Base-by-base conservation (phyloP, 2,329 filamentous ascomycete species). In the Didymella segeticola region DNA sequence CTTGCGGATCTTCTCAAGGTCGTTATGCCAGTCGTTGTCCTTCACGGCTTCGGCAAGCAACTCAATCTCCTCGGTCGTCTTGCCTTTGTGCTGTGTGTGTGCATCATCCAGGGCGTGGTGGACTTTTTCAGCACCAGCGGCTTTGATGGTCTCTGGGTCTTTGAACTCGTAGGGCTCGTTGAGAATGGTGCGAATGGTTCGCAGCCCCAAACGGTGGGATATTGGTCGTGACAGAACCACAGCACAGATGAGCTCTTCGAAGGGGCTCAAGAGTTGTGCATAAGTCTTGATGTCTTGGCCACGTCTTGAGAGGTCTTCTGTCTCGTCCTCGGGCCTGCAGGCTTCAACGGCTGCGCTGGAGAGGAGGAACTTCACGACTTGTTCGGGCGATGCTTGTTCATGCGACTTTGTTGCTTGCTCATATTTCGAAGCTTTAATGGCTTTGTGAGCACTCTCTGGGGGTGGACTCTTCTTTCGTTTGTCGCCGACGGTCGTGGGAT, bases 171-270 rank as follows among this genome's bases (percentile, higher is more conserved):
- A 78, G 0, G 78, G 78, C 11, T 68, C 59, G 55, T 79, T 80
- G 34, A 80, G 68, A 12, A 38, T 30, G 5, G 43, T 47, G 12
- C 33, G 23, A 12, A 80, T 61, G 2, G 74, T 71, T 11, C 78
- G 68, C 34, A 79, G 66, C 11, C 78, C 78, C 0, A 81, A 70
- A 22, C 66, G 68, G 56, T 80, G 78, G 10, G 73, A 73, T 38
- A 80, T 78, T 0, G 78, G 77, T 8, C 78, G 72, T 9, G 74
- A 78, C 5, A 81, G 68, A 14, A 80, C 66, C 26, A 78, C 68
- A 8, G 78, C 77, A 49, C 71, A 74, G 23, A 80, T 61, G 1
- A 81, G 71, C 55, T 80, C 77, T 62, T 80, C 75, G 58, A 79
- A 79, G 0, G 78, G 73, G 5, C 66, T 77, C 14, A 77, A 61